Percentiles rank a stretch among this genome's conserved stretches.
phyloP scores from a whole-genome alignment of 371 early-diverging fungal species.

The Syncephalastrum contaminatum region DNA sequence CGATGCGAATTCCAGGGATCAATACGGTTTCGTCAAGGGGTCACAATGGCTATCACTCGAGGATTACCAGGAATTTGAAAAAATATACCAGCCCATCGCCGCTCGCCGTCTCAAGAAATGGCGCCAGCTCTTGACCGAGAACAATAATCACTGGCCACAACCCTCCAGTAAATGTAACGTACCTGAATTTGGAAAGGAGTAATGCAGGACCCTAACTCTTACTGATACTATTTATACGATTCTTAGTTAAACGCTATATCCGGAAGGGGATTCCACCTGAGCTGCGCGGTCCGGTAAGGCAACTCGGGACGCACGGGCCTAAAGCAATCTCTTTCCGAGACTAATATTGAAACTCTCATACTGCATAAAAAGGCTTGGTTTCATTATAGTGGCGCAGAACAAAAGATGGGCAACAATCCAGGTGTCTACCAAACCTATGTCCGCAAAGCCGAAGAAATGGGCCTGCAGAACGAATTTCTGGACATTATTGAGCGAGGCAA shows the following conservation, averaged over 20 bases:
- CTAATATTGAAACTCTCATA: neutral
- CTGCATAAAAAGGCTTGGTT: slow-evolving; percentile 61
- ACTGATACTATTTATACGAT: neutral
- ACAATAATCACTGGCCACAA: slow-evolving; percentile 55
- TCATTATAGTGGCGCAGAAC: slow-evolving; percentile 74
- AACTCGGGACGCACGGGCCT: too few species aligned
- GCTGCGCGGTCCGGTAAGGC: slow-evolving; percentile 66
- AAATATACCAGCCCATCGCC: slow-evolving; percentile 57
- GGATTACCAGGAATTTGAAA: slow-evolving; percentile 58
- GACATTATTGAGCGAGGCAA: slow-evolving; percentile 62
- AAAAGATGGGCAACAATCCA: slow-evolving; percentile 53
- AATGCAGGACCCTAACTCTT: neutral
- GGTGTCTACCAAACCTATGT: slow-evolving; percentile 57
- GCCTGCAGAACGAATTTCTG: slow-evolving; percentile 54
- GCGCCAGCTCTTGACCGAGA: slow-evolving; percentile 56
- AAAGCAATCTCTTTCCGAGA: too few species aligned
- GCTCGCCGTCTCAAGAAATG: slow-evolving; percentile 61
- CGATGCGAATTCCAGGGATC: slow-evolving; percentile 42
- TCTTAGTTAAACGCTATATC: slow-evolving; percentile 73
- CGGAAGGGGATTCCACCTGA: slow-evolving; percentile 84
- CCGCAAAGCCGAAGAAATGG: slow-evolving; percentile 48
- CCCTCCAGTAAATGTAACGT: slow-evolving; percentile 59
- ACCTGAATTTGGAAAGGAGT: neutral
- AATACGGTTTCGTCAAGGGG: slow-evolving; percentile 65
- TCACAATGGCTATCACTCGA: slow-evolving; percentile 62